These are phyloP conservation scores for Dactylellina haptotyla DNA, from an alignment of 2,329 filamentous ascomycete species.

Conservation along the genomic window DNA sequence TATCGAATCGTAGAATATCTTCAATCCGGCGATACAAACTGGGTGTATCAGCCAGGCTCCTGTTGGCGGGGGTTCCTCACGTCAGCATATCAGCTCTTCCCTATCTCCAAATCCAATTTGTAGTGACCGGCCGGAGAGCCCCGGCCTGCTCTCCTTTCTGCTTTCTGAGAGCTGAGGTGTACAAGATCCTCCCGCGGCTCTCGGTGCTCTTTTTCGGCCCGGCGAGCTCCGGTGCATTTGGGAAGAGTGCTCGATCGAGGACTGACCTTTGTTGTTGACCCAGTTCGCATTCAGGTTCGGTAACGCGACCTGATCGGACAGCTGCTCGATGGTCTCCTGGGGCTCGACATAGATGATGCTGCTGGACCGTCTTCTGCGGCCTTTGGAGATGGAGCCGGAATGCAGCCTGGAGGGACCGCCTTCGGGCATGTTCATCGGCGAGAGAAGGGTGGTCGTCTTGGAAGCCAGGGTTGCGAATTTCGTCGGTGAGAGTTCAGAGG, in stretches of 20 bases:
- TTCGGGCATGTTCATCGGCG: conserved; percentile 52
- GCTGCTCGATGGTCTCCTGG: conserved; percentile 94
- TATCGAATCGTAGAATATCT: conserved; percentile 96
- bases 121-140: conserved; percentile 5
- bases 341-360: conserved; percentile 99
- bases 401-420: conserved; percentile 53
- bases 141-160: conserved; percentile 1
- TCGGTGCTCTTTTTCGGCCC: not conserved
- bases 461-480: conserved; percentile 53
- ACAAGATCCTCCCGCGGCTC: not conserved
- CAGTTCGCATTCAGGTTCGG: conserved; percentile 98
- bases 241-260: not conserved
- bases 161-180: not conserved
- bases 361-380: conserved; percentile 89
- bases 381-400: conserved; percentile 65
- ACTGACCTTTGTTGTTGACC: conserved; percentile 97
- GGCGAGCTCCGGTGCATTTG: not conserved
- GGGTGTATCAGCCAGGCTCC: conserved; percentile 98
- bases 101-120: not conserved
- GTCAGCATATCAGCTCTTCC: conserved; percentile 21
- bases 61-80: conserved; percentile 61
- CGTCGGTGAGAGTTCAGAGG: conserved; percentile 14
- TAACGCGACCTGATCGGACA: conserved; percentile 92
- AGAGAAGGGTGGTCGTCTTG: conserved; percentile 55
- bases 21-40: conserved; percentile 87